Percentiles rank a stretch among this genome's conserved stretches.
Evolutionary conservation across 2,329 filamentous ascomycete species (phyloP).

Genomic region (Fusarium temperatum): DNA sequence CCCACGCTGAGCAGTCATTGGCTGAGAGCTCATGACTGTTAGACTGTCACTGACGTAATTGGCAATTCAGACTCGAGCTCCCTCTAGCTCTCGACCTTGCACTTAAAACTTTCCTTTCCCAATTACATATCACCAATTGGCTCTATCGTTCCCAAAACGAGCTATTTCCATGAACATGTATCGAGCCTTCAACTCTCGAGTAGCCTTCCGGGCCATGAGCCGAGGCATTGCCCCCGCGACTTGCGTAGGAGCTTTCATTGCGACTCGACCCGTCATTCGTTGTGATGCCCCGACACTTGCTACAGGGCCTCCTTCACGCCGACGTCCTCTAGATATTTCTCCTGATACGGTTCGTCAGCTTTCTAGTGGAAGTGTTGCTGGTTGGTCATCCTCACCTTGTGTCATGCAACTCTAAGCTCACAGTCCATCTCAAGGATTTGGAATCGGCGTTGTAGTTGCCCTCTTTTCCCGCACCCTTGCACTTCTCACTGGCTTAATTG

Average conservation of each 20-base stretch:
- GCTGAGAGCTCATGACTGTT: slow-evolving; percentile 17
- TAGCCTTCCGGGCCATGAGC: slow-evolving; percentile 39
- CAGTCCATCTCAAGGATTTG: slow-evolving; percentile 59
- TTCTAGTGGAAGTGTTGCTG: slow-evolving; percentile 63
- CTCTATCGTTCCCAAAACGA: background rate
- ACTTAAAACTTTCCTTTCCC: background rate
- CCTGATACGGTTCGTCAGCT: slow-evolving; percentile 56
- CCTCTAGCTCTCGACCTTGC: background rate
- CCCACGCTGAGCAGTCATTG: slow-evolving; percentile 32
- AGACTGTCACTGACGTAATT: slow-evolving; percentile 33
- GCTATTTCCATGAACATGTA: slow-evolving; percentile 26
- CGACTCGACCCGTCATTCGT: slow-evolving; percentile 39
- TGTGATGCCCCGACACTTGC: slow-evolving; percentile 43
- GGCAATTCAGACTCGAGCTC: slow-evolving; percentile 19
- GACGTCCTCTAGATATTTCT: slow-evolving; percentile 35
- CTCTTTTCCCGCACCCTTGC: slow-evolving; percentile 77
- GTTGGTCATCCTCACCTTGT: slow-evolving; percentile 44
- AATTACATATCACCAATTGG: background rate
- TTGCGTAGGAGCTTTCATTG: slow-evolving; percentile 40
- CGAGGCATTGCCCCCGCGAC: slow-evolving; percentile 42
- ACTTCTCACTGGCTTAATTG: slow-evolving; percentile 70
- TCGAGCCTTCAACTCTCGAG: slow-evolving; percentile 33
- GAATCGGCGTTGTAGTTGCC: slow-evolving; percentile 71
- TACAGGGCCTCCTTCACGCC: slow-evolving; percentile 24
- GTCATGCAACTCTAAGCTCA: background rate